Percentiles rank a stretch among this genome's conserved stretches.
Conservation (phyloP, 2,329 filamentous ascomycete species). For the Kalaharituber pfeilii region DNA sequence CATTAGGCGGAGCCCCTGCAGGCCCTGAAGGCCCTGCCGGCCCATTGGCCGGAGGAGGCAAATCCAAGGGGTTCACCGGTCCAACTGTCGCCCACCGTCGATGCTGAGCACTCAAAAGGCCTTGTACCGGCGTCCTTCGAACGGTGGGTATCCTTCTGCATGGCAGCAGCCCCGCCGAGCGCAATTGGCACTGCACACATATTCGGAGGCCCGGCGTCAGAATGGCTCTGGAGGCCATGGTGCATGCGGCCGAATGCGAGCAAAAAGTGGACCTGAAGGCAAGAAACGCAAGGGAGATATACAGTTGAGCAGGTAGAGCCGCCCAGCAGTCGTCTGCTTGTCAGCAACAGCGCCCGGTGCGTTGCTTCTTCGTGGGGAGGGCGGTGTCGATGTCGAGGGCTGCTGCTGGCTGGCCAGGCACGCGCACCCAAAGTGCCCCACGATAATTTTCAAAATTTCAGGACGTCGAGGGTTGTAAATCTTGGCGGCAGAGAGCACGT, state of each 20-base stretch:
- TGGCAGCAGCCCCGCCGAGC: slow-evolving; percentile 4
- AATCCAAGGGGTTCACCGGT: slow-evolving; percentile 1
- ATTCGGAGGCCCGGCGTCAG: slow-evolving; percentile 7
- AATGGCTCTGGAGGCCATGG: slow-evolving; percentile 1
- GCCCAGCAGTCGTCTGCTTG: too few species aligned
- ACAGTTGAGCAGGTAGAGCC: too few species aligned
- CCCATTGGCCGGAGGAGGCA: not conserved
- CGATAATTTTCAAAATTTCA: too few species aligned
- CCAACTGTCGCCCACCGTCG: not conserved
- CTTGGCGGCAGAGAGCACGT: too few species aligned
- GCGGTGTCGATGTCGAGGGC: too few species aligned
- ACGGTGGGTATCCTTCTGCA: not conserved
- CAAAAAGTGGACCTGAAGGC: not conserved
- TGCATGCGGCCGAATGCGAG: not conserved
- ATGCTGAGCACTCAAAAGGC: not conserved
- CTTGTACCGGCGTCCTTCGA: not conserved
- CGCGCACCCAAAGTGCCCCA: too few species aligned
- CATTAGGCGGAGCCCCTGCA: too few species aligned
- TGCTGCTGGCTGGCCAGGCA: too few species aligned
- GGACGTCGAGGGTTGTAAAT: too few species aligned
- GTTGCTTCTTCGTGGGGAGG: too few species aligned
- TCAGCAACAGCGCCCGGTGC: too few species aligned
- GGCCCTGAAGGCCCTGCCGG: too few species aligned
- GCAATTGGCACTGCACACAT: slow-evolving; percentile 15
- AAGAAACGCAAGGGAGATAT: not conserved